phyloP scores from a whole-genome alignment of 768 basidiomycete species.

The Termitomyces titanicus region DNA sequence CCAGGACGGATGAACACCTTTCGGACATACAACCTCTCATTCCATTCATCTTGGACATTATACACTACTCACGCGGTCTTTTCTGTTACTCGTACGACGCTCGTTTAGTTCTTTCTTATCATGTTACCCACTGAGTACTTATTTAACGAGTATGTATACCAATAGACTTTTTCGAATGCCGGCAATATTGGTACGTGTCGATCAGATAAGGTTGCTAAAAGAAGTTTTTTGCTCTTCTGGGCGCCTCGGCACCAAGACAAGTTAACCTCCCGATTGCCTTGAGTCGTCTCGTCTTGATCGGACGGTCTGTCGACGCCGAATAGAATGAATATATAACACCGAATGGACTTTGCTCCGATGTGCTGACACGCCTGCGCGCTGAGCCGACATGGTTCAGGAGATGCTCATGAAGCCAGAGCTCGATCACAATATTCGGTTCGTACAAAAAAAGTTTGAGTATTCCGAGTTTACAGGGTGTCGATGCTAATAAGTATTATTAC shows the following conservation, averaged over 20 bases:
- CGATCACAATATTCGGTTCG: too few species aligned
- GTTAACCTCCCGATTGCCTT: too few species aligned
- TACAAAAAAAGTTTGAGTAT: too few species aligned
- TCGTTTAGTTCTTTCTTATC: constrained; percentile 5
- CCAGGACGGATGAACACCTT: background rate
- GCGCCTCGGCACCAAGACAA: background rate
- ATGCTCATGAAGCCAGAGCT: too few species aligned
- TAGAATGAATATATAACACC: too few species aligned
- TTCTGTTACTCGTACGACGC: constrained; percentile 1
- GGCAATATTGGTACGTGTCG: background rate
- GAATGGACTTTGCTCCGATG: too few species aligned
- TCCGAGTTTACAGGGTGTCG: too few species aligned
- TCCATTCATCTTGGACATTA: background rate
- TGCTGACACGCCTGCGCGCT: too few species aligned
- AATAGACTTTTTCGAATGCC: background rate
- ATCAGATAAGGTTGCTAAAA: background rate
- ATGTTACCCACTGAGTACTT: background rate
- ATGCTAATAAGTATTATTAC: too few species aligned
- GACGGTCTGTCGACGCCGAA: background rate
- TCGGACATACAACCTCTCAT: background rate
- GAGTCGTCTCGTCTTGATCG: background rate
- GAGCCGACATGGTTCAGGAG: too few species aligned
- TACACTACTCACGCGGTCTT: background rate
- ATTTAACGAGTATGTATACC: background rate
- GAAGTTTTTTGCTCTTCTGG: background rate